phyloP scores from a whole-genome alignment of 1,139 yeast genomes.

The Geotrichum bryndzae region DNA sequence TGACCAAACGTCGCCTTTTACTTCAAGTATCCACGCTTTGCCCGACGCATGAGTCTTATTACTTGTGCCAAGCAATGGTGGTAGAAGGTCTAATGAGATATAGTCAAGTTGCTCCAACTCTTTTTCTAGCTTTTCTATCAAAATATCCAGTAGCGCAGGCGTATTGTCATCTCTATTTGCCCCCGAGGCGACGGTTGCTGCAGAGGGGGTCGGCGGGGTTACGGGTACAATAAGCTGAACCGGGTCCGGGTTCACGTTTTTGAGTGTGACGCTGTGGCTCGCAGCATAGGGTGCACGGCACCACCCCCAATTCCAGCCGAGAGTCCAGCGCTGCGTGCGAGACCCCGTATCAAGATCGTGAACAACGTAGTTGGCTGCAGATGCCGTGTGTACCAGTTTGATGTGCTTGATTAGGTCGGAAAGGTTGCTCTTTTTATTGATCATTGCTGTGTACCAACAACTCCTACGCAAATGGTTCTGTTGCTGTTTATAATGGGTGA shows the following conservation, averaged over 20 bases:
- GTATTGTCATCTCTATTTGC: constrained; percentile 8
- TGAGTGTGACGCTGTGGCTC: constrained; percentile 13
- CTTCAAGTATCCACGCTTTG: constrained; percentile 7
- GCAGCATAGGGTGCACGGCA: constrained; percentile 15
- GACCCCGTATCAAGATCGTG: constrained; percentile 26
- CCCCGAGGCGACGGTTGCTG: constrained; percentile 16
- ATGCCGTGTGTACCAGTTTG: constrained; percentile 2
- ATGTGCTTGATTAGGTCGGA: constrained; percentile 25
- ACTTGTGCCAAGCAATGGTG: not conserved
- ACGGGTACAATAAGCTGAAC: not conserved
- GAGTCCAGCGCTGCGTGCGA: constrained; percentile 38
- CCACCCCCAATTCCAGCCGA: constrained; percentile 38
- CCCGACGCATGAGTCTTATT: not conserved
- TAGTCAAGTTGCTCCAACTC: not conserved
- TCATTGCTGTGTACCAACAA: constrained; percentile 39
- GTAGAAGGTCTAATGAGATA: not conserved
- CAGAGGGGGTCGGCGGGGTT: not conserved
- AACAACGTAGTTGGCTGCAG: constrained; percentile 29
- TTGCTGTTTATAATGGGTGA: not conserved
- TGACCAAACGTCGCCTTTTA: constrained; percentile 35
- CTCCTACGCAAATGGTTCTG: constrained; percentile 12
- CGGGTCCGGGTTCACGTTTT: constrained; percentile 10
- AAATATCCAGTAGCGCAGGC: not conserved
- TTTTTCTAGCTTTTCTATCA: not conserved
- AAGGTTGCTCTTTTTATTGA: constrained; percentile 37